Evolutionary conservation across 768 basidiomycete species (phyloP).

Genomic region (Boletus speciosus): DNA sequence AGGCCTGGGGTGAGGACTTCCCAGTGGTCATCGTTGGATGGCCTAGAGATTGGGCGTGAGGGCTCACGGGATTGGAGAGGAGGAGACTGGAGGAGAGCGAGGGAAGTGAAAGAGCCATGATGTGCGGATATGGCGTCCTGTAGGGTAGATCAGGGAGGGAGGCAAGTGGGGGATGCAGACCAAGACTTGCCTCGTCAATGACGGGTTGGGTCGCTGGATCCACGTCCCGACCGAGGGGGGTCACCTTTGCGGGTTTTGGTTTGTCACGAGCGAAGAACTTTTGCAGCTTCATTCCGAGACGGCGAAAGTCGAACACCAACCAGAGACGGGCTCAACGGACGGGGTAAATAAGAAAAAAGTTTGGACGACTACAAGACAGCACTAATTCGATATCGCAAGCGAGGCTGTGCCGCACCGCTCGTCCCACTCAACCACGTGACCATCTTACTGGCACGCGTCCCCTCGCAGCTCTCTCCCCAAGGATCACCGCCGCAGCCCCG

Average conservation of each 20-base stretch:
- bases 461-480: slow-evolving; percentile 30
- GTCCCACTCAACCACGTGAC: slow-evolving; percentile 16
- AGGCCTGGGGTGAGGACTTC: slow-evolving; percentile 36
- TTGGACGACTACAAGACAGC: neutral
- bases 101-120: slow-evolving; percentile 8
- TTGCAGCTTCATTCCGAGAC: slow-evolving; percentile 44
- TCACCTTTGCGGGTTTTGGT: slow-evolving; percentile 35
- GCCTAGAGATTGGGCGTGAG: slow-evolving; percentile 27
- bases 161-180: neutral
- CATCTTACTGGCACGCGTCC: slow-evolving; percentile 16
- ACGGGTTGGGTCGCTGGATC: slow-evolving; percentile 15
- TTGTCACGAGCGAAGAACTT: slow-evolving; percentile 57
- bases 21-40: slow-evolving; percentile 45
- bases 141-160: neutral
- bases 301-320: neutral
- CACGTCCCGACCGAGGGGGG: slow-evolving; percentile 22
- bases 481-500: slow-evolving; percentile 41
- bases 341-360: neutral
- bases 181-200: slow-evolving; percentile 30
- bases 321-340: neutral
- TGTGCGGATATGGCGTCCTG: slow-evolving; percentile 29
- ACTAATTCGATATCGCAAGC: slow-evolving; percentile 9
- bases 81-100: neutral
- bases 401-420: slow-evolving; percentile 24
- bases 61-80: slow-evolving; percentile 8